Base-by-base conservation (phyloP, 2,329 filamentous ascomycete species). In the Penicillium verrucosum region DNA sequence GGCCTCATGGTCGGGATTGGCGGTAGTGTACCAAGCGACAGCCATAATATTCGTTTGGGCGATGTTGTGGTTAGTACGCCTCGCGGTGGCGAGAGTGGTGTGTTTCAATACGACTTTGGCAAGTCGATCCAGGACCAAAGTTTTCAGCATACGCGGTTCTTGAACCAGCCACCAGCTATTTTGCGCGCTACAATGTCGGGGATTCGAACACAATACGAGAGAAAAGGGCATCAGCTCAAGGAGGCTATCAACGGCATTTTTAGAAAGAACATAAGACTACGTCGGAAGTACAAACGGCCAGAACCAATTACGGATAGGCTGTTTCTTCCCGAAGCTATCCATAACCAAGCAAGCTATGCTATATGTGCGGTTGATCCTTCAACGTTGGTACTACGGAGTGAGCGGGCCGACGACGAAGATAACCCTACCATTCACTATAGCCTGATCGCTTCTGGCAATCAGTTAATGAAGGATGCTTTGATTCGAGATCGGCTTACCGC, bases 1-100 rank as follows among this genome's bases (percentile, higher is more conserved):
- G 34, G 34, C 7, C 34, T 36, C 3, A 36, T 36, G 34, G 34
- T 36, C 7, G 34, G 34, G 21, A 75, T 80, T 43, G 77, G 71
- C 1, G 72, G 72, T n/a, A 70, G 68, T 12, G 64, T 53, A 27
- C 68, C 68, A 36, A 36, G 34, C 7, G 34, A n/a, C 4, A 36
- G 4, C 6, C 34, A 36, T 16, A 68, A 72, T 56, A 68, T 73
- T 23, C 64, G 68, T 4, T 66, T 73, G 4, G 57, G 57, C 1
- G 54, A 59, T 37, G 7, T 59, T 6, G 57, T 59, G 2, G 50
- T 59, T 6, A 55, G 57, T 9, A 11, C 25, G 1, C 50, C 57
- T n/a, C 16, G 34, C 1, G 14, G 7, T 8, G 16, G 14, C 1
- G 23, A 50, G 12, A 51, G 60, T 5, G 62, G 60, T 3, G 51